Base-by-base conservation (phyloP, 2,329 filamentous ascomycete species). In the Epichloe typhina region DNA sequence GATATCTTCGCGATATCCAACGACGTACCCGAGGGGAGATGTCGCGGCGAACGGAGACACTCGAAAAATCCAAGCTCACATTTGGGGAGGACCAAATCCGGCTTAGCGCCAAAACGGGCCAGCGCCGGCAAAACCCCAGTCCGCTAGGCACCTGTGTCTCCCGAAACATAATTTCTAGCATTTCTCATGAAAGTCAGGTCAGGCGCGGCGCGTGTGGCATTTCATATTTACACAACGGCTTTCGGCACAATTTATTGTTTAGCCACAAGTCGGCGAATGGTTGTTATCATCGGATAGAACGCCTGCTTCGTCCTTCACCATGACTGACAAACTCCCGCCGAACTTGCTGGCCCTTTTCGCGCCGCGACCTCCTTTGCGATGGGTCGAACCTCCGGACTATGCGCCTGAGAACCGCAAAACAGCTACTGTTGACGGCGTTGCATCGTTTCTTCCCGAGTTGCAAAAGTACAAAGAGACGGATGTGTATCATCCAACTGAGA, bases 321-420 rank as follows among this genome's bases (percentile, higher is more conserved):
- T 97, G 93, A 97, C 93, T 47, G 91, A 96, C 76, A 93, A 94
- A 71, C 84, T 98, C 19, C 91, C 93, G 52, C 88, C 86, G 51
- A 91, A 95, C 66, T 79, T 97, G 53, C 78, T 97, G 61, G 86
- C 87, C 69, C 87, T 97, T 97, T 98, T 98, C 73, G 87, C 91
- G 70, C 88, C 93, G 65, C 87, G 93, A 53, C 93, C 93, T 60
- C 86, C 91, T 53, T 73, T 97, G 65, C 86, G 89, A 69, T 97
- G 88, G 77, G 82, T 95, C 54, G 84, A 86, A 54, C 87, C 89
- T 6, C 75, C 78, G 59, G 91, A 97, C 69, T 76, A 86, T 66
- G 80, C 90, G 55, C 85, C 90, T 11, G 88, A 93, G 69, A 80
- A 90, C 58, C 84, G 88, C 61, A 82, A 77, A 65, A 94, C 88